Conservation (phyloP, 2,329 filamentous ascomycete genomes). For the Fusarium robinianum region DNA sequence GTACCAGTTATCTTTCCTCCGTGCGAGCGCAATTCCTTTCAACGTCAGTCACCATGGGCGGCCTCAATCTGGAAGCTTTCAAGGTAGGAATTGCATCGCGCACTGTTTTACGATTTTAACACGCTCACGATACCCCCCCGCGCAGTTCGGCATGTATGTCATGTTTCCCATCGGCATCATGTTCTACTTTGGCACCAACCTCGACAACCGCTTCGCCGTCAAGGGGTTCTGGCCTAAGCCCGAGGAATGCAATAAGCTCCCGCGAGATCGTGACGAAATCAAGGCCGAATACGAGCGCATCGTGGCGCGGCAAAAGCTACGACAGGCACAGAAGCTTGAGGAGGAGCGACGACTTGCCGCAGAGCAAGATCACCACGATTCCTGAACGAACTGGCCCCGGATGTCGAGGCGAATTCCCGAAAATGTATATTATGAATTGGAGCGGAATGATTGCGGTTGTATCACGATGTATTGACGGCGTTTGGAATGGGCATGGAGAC, state of each 20-base stretch:
- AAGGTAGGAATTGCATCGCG: slow-evolving; percentile 66
- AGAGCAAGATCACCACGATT: slow-evolving; percentile 22
- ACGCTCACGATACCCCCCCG: slow-evolving; percentile 8
- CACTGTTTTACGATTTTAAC: not conserved
- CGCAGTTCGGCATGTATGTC: slow-evolving; percentile 95
- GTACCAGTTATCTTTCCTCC: slow-evolving; percentile 11
- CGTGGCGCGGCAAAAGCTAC: slow-evolving; percentile 68
- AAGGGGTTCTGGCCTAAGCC: slow-evolving; percentile 92
- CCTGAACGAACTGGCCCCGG: slow-evolving; percentile 12
- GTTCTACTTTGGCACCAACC: slow-evolving; percentile 99
- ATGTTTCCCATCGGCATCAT: slow-evolving; percentile 99
- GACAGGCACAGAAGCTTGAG: slow-evolving; percentile 62
- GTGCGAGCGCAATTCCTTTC: slow-evolving; percentile 1
- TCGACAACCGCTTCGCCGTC: slow-evolving; percentile 88
- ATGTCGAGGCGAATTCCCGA: slow-evolving; percentile 10
- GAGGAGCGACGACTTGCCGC: slow-evolving; percentile 40
- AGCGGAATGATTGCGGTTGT: slow-evolving; percentile 8
- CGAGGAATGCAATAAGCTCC: slow-evolving; percentile 75
- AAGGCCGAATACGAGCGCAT: slow-evolving; percentile 77
- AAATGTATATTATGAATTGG: slow-evolving; percentile 28
- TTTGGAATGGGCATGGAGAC: slow-evolving; percentile 29
- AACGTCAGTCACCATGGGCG: slow-evolving; percentile 59
- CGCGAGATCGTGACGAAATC: slow-evolving; percentile 81
- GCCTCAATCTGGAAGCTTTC: slow-evolving; percentile 91
- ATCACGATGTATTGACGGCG: slow-evolving; percentile 32